Conservation (phyloP, 2,329 filamentous ascomycete genomes). For the Trichoderma breve region DNA sequence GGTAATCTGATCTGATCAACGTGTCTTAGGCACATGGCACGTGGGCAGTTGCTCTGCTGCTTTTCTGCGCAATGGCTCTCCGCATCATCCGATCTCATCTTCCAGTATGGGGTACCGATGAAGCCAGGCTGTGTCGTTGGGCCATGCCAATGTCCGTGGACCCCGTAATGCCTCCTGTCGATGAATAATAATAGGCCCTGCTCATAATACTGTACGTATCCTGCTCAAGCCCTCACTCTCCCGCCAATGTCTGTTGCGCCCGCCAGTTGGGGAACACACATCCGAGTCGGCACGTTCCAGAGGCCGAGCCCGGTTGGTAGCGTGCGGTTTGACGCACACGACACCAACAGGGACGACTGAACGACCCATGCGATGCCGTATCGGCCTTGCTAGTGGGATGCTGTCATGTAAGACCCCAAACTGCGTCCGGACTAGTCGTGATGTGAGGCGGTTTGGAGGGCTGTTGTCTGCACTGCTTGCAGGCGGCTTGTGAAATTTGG, state of each 20-base stretch:
- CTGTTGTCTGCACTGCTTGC: background rate
- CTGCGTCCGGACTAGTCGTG: background rate
- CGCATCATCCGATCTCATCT: background rate
- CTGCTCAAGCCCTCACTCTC: background rate
- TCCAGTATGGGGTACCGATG: background rate
- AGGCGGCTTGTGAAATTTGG: background rate
- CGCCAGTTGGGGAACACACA: background rate
- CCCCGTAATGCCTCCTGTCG: background rate
- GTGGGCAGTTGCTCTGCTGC: background rate
- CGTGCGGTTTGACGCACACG: background rate
- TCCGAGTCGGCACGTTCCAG: conserved; percentile 10
- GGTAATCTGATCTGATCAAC: background rate
- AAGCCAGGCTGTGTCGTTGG: background rate
- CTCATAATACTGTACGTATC: background rate
- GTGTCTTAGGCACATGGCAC: background rate
- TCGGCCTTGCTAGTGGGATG: background rate
- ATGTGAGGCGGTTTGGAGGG: background rate
- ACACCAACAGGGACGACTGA: background rate
- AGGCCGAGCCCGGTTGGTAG: background rate
- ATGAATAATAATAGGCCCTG: background rate
- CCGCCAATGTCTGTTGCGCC: background rate
- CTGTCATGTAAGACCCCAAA: conserved; percentile 7
- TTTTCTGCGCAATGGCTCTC: background rate
- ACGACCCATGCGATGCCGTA: background rate
- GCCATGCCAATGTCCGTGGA: background rate